Conservation (phyloP, 2,329 filamentous ascomycete genomes). For the Biscogniauxia sp. region DNA sequence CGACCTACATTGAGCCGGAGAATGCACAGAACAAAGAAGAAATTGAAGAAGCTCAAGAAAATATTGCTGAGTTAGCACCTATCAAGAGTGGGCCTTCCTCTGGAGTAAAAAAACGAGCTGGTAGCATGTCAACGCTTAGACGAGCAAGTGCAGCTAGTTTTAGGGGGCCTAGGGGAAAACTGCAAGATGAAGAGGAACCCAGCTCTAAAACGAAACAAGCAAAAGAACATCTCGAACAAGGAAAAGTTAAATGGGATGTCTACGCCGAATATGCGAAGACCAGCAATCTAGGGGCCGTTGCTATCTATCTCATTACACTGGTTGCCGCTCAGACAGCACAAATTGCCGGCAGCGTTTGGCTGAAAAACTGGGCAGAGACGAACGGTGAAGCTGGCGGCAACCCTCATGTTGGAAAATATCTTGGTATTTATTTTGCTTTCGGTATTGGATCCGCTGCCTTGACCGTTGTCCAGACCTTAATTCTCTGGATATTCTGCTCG, state of each 20-base stretch:
- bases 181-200: conserved; percentile 78
- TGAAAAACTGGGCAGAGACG: conserved; percentile 85
- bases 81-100: conserved; percentile 57
- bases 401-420: conserved; percentile 78
- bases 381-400: conserved; percentile 71
- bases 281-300: conserved; percentile 83
- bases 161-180: conserved; percentile 77
- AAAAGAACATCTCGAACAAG: conserved; percentile 88
- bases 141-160: conserved; percentile 92
- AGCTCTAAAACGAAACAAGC: conserved; percentile 75
- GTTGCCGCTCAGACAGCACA: conserved; percentile 77
- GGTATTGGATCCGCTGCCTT: conserved; percentile 82
- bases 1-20: conserved; percentile 54
- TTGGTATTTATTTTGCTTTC: conserved; percentile 94
- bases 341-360: conserved; percentile 85
- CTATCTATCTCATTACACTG: conserved; percentile 73
- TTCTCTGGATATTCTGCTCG: conserved; percentile 99
- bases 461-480: conserved; percentile 87
- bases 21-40: conserved; percentile 58
- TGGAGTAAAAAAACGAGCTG: conserved; percentile 55
- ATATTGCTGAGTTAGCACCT: conserved; percentile 70
- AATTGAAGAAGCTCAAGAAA: conserved; percentile 76
- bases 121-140: conserved; percentile 78
- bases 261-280: conserved; percentile 94
- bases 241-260: conserved; percentile 96